Evolutionary conservation across 2,329 filamentous ascomycete species (phyloP), one percentile per base, ranked within the genome.

Genomic region (Aspergillus neoniger): DNA sequence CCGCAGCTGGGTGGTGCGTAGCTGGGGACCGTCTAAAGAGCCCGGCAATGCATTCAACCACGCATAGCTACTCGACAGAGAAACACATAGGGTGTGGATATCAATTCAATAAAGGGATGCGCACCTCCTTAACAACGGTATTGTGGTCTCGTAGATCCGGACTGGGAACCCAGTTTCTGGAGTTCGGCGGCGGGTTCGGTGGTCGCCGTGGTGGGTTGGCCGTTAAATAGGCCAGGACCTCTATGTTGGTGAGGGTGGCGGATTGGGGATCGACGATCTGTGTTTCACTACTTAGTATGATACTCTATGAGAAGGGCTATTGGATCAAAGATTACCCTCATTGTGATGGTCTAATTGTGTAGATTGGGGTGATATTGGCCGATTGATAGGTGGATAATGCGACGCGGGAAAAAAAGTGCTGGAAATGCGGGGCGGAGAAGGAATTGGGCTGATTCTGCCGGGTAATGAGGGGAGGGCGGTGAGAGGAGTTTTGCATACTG

Each of bases 121-220:
- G 61, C 57, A 81, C 79, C 70, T 81, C 79, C 60, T 79, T 78
- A 14, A 80, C 74, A 17, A 81, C 77, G 1, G 76, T 78, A 62
- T 79, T 77, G 65, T 81, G 77, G 59, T 79, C 77, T 57, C 77
- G 68, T n/a, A 81, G 59, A 62, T 79, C 77, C 3, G 77, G 77
- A 30, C 73, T 77, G 12, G 77, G 77, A 2, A 74, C 69, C 67
- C 74, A 79, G 56, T 76, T 72, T 28, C 71, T 67, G 12, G 73
- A 65, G 58, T 73, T 76, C 39, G 73, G 71, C 50, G 77, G 74
- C 19, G 74, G 71, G 59, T 76, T 76, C 4, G 78, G 73, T 10
- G 76, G 72, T 55, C 73, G 71, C 63, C 77, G 75, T 39, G 78
- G 77, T 23, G 78, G 77, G 57, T 79, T 77, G 23, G 72, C 63